These are phyloP conservation scores for Trichosporon coremiiforme DNA, from an alignment of 1,284 basidiomycete genomes.

Conservation along the genomic window DNA sequence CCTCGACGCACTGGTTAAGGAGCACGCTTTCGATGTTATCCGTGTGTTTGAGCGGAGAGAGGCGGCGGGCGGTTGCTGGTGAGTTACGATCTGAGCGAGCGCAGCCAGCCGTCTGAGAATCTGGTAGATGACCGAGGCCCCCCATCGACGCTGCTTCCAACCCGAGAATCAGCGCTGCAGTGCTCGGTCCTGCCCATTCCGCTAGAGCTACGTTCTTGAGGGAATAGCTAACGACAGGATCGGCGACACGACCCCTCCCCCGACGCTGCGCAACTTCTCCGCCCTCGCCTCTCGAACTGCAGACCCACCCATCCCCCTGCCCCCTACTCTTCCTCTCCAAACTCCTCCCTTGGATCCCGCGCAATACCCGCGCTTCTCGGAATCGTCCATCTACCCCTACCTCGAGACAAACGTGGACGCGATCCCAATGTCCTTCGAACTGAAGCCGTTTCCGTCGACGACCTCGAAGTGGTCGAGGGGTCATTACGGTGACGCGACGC, in stretches of 20 bases:
- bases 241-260: constrained; percentile 18
- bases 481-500: constrained; percentile 19
- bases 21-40: constrained; percentile 39
- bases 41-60: constrained; percentile 60
- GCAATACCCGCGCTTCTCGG: constrained; percentile 12
- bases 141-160: no score
- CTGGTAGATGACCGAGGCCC: no score
- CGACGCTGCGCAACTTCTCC: constrained; percentile 16
- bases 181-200: no score
- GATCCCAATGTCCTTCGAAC: constrained; percentile 22
- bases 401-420: constrained; percentile 26
- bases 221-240: constrained; percentile 19
- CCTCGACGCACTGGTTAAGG: constrained; percentile 51
- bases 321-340: constrained; percentile 7
- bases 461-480: not conserved
- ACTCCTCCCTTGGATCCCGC: not conserved
- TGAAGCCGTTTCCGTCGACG: constrained; percentile 21
- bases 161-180: no score
- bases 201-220: no score
- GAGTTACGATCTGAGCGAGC: not conserved
- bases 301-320: constrained; percentile 21
- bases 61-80: constrained; percentile 60
- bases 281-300: constrained; percentile 21
- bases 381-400: constrained; percentile 25
- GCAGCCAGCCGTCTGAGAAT: no score